Evolutionary conservation across 768 basidiomycete species (phyloP), one percentile per base, ranked within the genome.

Genomic region (Termitomyces sp.): DNA sequence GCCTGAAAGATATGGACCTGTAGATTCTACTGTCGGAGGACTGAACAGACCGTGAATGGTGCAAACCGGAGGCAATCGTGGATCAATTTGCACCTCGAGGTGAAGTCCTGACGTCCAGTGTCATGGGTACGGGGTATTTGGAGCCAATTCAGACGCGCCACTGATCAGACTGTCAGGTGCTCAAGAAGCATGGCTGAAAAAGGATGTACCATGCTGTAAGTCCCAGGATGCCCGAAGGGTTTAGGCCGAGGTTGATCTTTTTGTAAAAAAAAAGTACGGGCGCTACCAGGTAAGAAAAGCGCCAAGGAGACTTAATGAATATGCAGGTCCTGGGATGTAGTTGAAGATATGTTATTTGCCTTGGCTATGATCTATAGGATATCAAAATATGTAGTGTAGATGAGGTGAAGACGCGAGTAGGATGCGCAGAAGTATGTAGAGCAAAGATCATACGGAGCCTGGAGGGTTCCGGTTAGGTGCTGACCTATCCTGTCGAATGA

Each of bases 401-500:
- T 27, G 51, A 37, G 36, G 52, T 27, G 11, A 39, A 30, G 27
- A 30, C 37, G 27, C 18, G 0, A 5, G 39, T 41, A 12, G 27
- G 39, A 41, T 41, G 18, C n/a, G 24, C 16, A 12, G 4, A 30
- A 7, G 31, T n/a, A 49, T 9, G 7, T 52, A 4, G 34, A 52
- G 16, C 16, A 39, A 37, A 39, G 18, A 30, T 53, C 24, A 30
- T 39, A 24, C 22, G 9, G 18, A 24, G 20, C 41, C 7, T 41
- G 8, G 33, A 55, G 48, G 39, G 4, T 33, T 57, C 16, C 30
- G n/a, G 12, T 36, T 34, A 27, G 49, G 18, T 53, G 34, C 22
- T 59, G 57, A 47, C 54, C 44, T 49, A 45, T 33, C 45, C 36
- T 46, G 48, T n/a, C 54, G 61, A 58, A 58, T 58, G n/a, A 33